These are phyloP conservation scores for Beauveria sp. DNA, from an alignment of 2,329 filamentous ascomycete species.

Conservation along the genomic window DNA sequence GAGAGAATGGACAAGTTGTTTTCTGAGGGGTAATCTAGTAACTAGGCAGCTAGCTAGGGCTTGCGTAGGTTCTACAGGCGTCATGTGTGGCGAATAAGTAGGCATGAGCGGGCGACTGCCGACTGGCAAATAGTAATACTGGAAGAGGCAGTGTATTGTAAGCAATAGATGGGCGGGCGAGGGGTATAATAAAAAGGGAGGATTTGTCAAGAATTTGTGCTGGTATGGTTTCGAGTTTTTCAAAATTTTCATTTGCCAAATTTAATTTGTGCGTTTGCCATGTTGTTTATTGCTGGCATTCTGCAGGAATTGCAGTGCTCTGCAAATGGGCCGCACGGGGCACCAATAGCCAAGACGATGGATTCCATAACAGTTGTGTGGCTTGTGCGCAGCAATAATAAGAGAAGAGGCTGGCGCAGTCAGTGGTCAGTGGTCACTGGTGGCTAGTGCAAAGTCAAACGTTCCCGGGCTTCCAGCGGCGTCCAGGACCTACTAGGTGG, in stretches of 20 bases:
- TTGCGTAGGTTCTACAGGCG: not conserved
- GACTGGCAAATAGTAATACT: slow-evolving; percentile 4
- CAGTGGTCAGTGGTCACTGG: not conserved
- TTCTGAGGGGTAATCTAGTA: too few species aligned
- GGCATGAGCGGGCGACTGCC: not conserved
- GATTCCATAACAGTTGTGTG: not conserved
- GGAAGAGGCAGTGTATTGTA: not conserved
- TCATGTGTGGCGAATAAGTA: not conserved
- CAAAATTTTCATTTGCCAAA: not conserved
- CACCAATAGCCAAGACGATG: not conserved
- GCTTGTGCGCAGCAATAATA: not conserved
- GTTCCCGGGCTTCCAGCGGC: not conserved
- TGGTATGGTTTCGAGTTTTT: not conserved
- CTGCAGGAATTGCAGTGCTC: too few species aligned
- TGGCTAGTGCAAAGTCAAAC: not conserved
- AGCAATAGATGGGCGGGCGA: not conserved
- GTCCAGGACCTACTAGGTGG: not conserved
- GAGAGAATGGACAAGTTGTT: too few species aligned
- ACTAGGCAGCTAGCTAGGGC: not conserved
- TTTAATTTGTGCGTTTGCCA: too few species aligned
- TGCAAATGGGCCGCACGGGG: not conserved
- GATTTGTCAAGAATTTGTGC: too few species aligned
- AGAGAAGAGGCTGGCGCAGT: not conserved
- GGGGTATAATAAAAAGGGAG: not conserved
- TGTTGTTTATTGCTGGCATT: too few species aligned